Evolutionary conservation across 768 basidiomycete species (phyloP).

Genomic region (Lentinula edodes): DNA sequence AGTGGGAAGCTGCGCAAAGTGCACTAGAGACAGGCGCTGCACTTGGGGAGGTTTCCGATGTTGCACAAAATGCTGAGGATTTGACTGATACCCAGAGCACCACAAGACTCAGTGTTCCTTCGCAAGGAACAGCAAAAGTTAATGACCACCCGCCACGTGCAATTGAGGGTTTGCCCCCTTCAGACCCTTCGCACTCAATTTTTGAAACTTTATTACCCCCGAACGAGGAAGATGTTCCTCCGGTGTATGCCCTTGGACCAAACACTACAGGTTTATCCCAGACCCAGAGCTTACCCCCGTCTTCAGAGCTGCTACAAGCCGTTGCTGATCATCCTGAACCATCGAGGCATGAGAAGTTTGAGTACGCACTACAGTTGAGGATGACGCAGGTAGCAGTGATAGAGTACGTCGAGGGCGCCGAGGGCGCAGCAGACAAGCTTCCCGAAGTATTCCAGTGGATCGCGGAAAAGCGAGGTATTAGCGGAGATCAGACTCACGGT

Average conservation of each 20-base stretch:
- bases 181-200: neutral
- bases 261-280: conserved; percentile 7
- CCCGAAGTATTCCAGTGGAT: conserved; percentile 85
- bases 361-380: conserved; percentile 75
- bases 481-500: conserved; percentile 14
- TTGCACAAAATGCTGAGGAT: neutral
- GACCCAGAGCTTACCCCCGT: conserved; percentile 29
- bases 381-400: conserved; percentile 80
- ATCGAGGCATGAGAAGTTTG: conserved; percentile 58
- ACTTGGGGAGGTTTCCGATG: conserved; percentile 34
- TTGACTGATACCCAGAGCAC: neutral
- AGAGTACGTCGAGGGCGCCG: conserved; percentile 82
- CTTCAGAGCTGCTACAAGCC: conserved; percentile 37
- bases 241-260: conserved; percentile 22
- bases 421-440: conserved; percentile 76
- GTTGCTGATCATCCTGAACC: conserved; percentile 43
- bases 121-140: neutral
- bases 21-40: conserved; percentile 75
- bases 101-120: neutral
- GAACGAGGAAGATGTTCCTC: neutral
- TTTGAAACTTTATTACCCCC: neutral
- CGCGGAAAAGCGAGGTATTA: conserved; percentile 45
- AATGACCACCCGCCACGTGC: neutral
- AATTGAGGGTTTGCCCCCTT: neutral
- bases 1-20: conserved; percentile 72